Evolutionary conservation across 2,329 filamentous ascomycete species (phyloP), one percentile per base, ranked within the genome.

Genomic region (Aspergillus chevalieri): DNA sequence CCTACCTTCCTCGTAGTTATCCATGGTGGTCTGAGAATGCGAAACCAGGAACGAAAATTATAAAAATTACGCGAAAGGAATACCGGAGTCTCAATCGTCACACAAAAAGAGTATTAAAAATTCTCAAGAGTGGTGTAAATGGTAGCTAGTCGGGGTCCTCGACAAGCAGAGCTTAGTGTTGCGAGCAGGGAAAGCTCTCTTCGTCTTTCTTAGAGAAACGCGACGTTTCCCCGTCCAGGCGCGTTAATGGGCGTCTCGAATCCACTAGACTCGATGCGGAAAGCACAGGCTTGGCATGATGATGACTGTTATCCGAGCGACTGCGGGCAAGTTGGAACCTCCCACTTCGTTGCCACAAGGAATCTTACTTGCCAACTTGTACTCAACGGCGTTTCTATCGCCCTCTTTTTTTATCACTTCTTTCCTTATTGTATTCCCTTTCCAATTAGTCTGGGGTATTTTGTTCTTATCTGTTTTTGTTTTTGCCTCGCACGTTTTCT

Each of bases 1-100:
- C 51, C 53, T 54, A 60, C 65, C 62, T 42, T 69, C 66, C 22
- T 71, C 67, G 43, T 68, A 69, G 45, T 60, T 53, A 38, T 70
- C 66, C 66, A 70, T 70, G 47, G 38, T 48, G 43, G 28, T 43
- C 14, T 42, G 43, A 47, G 15, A 46, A 33, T 48, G 19, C 30
- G 19, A 46, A 19, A 28, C 39, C 19, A 4, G 17, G 42, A 28
- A 21, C n/a, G 12, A 45, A 50, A 46, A 44, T 41, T 12, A 19
- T 41, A 43, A 50, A 14, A 26, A 12, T 26, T 24, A 26, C 41
- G 47, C 24, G 46, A 17, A 24, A 34, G 14, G 8, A 26, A 46
- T 17, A 21, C 38, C 33, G 15, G 39, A 22, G 19, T 19, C 8
- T 21, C 17, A 21, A 22, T 17, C 1, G 14, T 8, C 17, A 34